phyloP scores from a whole-genome alignment of 257 asterid species.

The Capsicum chinense region DNA sequence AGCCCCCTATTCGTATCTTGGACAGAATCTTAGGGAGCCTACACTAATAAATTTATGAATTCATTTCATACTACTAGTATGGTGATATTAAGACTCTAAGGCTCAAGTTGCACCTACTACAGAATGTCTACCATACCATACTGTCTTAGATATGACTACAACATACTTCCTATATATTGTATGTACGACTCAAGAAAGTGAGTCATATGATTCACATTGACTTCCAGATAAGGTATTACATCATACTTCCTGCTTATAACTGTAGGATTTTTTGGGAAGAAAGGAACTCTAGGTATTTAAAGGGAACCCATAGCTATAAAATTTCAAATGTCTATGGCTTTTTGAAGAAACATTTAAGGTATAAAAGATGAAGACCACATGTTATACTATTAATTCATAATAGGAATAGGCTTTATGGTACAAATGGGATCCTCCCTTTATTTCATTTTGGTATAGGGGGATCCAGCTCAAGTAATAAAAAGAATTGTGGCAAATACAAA shows the following conservation, averaged over 20 bases:
- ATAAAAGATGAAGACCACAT: background rate
- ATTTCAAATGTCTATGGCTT: background rate
- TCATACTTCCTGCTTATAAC: background rate
- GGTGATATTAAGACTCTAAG: no score
- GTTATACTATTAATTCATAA: background rate
- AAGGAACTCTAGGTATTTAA: background rate
- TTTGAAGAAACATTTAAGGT: background rate
- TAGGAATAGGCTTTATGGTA: background rate
- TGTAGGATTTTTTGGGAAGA: background rate
- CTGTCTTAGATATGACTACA: no score
- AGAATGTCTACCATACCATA: no score
- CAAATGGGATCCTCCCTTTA: background rate
- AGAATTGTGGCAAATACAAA: background rate
- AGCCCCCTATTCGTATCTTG: no score
- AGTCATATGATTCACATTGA: no score
- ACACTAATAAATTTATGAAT: no score
- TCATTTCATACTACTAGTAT: no score
- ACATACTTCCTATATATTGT: no score
- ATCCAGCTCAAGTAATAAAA: slow-evolving; percentile 17
- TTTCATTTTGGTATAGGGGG: background rate
- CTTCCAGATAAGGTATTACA: no score
- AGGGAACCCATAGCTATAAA: background rate
- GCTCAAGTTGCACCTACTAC: no score
- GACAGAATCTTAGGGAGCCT: no score
- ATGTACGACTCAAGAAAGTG: no score